Base-by-base conservation (phyloP, 805 yeast genomes). In the Kregervanrija fluxuum region DNA sequence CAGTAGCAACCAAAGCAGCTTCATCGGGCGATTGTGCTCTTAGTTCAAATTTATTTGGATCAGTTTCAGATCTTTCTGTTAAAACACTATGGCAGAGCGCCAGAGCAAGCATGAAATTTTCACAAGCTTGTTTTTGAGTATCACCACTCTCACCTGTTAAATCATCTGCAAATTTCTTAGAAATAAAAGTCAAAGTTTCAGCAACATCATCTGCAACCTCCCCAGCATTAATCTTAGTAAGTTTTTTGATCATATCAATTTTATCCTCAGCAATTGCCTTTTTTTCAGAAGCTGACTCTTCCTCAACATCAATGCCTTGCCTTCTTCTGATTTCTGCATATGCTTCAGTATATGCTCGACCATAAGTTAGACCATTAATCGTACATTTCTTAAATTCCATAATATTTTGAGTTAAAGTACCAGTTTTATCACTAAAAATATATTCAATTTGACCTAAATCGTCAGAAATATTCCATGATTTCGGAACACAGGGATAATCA, bases 1-100 rank as follows among this genome's bases (percentile, higher is more conserved):
- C 93, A 15, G 93, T 83, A 12, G 81, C 82, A 12, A 85, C 95
- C 46, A 85, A 71, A 0, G 95, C 93, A 28, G 90, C 89, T 63
- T 85, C 95, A 69, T 85, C 95, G 0, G 95, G 95, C 22, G 89
- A 81, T 59, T 85, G 93, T 0, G 93, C 93, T 55, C 82, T 81
- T 34, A 83, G 64, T 22, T 77, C 67, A 42, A 74, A 53, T 48
- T 72, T 80, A 1, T 66, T 73, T 2, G 86, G 79, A 52, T 78
- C 71, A 22, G 71, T 70, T 35, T 80, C 80, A 49, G 81, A 80
- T 34, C 75, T 73, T 55, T 85, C 95, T 30, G 80, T 75, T 37
- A 85, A 61, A 17, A 85, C 93, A 44, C 90, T 79, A 57, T 85
- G 93, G 66, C 95, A 85, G 32, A 85, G 66, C 0, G 91, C 86